Percentiles rank a stretch among this genome's conserved stretches.
These are phyloP conservation scores for Penicillium brevicompactum DNA, from an alignment of 2,329 filamentous ascomycete species.

Conservation along the genomic window DNA sequence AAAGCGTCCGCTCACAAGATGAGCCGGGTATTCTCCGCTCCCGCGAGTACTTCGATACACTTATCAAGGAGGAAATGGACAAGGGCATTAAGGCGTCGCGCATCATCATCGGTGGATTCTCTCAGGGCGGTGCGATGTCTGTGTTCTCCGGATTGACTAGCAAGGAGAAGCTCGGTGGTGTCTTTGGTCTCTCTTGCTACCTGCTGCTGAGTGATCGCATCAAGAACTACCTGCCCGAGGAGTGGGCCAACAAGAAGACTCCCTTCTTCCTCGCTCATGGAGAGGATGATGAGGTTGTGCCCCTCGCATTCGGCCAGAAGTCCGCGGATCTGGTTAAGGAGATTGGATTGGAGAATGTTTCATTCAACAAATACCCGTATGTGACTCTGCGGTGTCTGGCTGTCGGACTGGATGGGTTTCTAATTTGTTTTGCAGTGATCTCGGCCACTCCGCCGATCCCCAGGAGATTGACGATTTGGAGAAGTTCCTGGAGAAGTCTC, in stretches of 20 bases:
- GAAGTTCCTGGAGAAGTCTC: constrained; percentile 56
- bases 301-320: constrained; percentile 66
- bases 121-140: constrained; percentile 83
- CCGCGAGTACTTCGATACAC: constrained; percentile 72
- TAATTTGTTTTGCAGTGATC: constrained; percentile 51
- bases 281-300: constrained; percentile 72
- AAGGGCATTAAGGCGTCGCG: constrained; percentile 78
- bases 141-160: constrained; percentile 77
- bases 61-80: constrained; percentile 80
- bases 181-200: constrained; percentile 84
- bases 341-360: constrained; percentile 68
- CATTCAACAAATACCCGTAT: constrained; percentile 75
- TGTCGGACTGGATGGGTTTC: constrained; percentile 1
- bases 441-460: constrained; percentile 75
- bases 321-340: constrained; percentile 69
- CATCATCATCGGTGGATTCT: constrained; percentile 71
- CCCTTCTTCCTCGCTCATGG: constrained; percentile 91
- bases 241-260: constrained; percentile 69
- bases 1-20: constrained; percentile 46
- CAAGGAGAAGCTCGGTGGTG: constrained; percentile 76
- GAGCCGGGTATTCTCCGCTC: constrained; percentile 73
- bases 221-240: constrained; percentile 56
- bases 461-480: constrained; percentile 84
- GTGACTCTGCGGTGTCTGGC: constrained; percentile 27
- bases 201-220: constrained; percentile 70